A percentile compares a stretch with the other conserved stretches of the same genome.
phyloP scores from a whole-genome alignment of 2,329 filamentous ascomycete genomes.

The Conoideocrella luteorostrata region DNA sequence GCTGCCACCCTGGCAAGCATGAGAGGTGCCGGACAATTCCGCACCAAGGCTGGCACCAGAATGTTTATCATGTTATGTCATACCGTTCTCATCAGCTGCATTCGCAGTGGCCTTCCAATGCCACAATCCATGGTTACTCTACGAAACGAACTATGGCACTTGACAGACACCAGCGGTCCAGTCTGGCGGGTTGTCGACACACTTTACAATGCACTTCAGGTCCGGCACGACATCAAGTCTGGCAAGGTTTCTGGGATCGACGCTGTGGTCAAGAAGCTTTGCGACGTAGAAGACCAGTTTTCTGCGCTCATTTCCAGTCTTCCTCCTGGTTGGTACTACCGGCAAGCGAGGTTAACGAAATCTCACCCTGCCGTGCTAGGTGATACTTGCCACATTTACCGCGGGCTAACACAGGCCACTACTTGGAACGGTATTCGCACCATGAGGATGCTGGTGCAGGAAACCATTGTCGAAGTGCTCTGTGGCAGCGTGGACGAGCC shows the following conservation, averaged over 20 bases:
- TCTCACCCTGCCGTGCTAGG: conserved; percentile 36
- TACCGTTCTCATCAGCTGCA: conserved; percentile 44
- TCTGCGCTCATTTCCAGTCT: conserved; percentile 31
- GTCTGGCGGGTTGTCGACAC: conserved; percentile 37
- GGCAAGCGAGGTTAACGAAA: conserved; percentile 30
- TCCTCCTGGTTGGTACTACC: conserved; percentile 35
- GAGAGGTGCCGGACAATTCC: conserved; percentile 41
- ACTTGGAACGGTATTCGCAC: conserved; percentile 43
- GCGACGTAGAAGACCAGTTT: conserved; percentile 37
- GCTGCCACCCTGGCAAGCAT: conserved; percentile 44
- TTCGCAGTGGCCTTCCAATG: conserved; percentile 42
- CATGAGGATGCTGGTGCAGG: conserved; percentile 40
- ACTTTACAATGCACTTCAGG: conserved; percentile 38
- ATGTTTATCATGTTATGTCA: conserved; percentile 51
- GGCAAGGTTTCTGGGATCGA: conserved; percentile 29
- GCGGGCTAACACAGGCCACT: conserved; percentile 36
- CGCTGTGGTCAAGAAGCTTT: conserved; percentile 29
- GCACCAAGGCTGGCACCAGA: conserved; percentile 36
- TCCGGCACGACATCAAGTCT: conserved; percentile 39
- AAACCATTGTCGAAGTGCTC: conserved; percentile 39
- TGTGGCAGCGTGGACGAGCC: conserved; percentile 25
- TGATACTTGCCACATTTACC: conserved; percentile 38
- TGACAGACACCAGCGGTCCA: conserved; percentile 30
- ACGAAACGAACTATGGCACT: conserved; percentile 33
- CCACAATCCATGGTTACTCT: conserved; percentile 41